Base-by-base conservation (phyloP, 2,329 filamentous ascomycete genomes). In the Anthostomella pinea region DNA sequence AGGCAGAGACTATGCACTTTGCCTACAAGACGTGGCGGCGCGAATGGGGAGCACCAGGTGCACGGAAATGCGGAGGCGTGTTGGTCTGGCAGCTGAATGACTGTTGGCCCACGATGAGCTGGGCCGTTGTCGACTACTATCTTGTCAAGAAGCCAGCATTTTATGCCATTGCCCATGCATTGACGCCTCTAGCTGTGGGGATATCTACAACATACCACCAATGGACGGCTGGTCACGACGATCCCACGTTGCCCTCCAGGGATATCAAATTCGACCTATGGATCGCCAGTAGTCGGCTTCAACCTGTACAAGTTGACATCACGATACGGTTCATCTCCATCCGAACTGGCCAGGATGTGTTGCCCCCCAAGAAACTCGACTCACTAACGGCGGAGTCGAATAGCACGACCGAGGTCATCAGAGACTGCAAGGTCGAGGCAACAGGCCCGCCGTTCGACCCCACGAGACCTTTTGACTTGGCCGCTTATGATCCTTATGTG, bases 21-120 rank as follows among this genome's bases (percentile, higher is more conserved):
- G 72, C 73, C 1, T 77, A 77, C 52, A 65, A 72, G 25, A 58
- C 65, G 3, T 78, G 81, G 81, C 67, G 80, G 30, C 70, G 77
- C 17, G 72, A 83, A 54, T 85, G 81, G 81, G 69, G 71, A 51
- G 68, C 51, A 72, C 71, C 39, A 68, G 74, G 49, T 62, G 73
- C 33, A 66, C 77, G 51, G 51, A 78, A 59, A 70, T 85, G 81
- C 51, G 78, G 78, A 31, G 81, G 81, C 13, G 78, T 77, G 8
- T 60, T 85, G 27, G 77, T 83, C 5, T 85, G 81, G 81, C 81
- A 84, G 62, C 65, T 85, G 33, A 85, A 85, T 50, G 81, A 85
- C 59, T 83, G 78, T 60, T 85, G 79, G 79, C 80, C 80, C 2
- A 77, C 75, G 14, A 79, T 76, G 30, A 79, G 73, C 18, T 85